Evolutionary conservation across 2,329 filamentous ascomycete genomes (phyloP).

Genomic region (Penicillium sp.): DNA sequence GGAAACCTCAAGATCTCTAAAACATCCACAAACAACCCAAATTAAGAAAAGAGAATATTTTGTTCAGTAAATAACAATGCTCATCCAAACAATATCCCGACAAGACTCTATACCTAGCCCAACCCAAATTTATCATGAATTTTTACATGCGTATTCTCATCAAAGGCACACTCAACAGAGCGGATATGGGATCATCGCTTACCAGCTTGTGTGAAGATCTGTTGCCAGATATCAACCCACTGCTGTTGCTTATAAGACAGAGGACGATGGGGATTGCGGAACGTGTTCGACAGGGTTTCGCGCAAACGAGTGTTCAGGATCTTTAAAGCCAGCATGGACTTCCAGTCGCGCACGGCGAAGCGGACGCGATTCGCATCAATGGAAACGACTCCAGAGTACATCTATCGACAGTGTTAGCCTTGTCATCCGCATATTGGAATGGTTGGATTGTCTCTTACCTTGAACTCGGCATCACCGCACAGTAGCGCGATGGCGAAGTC

Average conservation of each 20-base stretch:
- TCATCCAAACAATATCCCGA: constrained; percentile 5
- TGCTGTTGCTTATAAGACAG: constrained; percentile 66
- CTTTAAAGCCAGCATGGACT: constrained; percentile 86
- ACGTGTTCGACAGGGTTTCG: constrained; percentile 71
- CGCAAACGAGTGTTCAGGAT: constrained; percentile 71
- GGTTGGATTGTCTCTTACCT: constrained; percentile 54
- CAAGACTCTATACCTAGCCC: constrained; percentile 6
- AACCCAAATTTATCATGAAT: constrained; percentile 9
- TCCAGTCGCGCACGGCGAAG: constrained; percentile 86
- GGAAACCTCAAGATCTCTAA: background rate
- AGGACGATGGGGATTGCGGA: constrained; percentile 51
- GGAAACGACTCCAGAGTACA: constrained; percentile 83
- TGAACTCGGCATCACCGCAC: constrained; percentile 85
- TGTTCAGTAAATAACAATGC: background rate
- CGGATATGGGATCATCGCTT: constrained; percentile 19
- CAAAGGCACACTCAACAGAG: constrained; percentile 2
- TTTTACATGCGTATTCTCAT: constrained; percentile 15
- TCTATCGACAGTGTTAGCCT: constrained; percentile 45
- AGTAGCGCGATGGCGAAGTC: constrained; percentile 81
- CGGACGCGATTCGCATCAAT: constrained; percentile 85
- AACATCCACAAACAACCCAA: no score
- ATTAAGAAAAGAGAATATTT: background rate
- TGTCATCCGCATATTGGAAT: background rate
- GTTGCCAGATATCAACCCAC: constrained; percentile 75
- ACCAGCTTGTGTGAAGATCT: constrained; percentile 57